A percentile compares a stretch with the other conserved stretches of the same genome.
Evolutionary conservation across 805 yeast genomes (phyloP).

Genomic region (Starmera quercuum): DNA sequence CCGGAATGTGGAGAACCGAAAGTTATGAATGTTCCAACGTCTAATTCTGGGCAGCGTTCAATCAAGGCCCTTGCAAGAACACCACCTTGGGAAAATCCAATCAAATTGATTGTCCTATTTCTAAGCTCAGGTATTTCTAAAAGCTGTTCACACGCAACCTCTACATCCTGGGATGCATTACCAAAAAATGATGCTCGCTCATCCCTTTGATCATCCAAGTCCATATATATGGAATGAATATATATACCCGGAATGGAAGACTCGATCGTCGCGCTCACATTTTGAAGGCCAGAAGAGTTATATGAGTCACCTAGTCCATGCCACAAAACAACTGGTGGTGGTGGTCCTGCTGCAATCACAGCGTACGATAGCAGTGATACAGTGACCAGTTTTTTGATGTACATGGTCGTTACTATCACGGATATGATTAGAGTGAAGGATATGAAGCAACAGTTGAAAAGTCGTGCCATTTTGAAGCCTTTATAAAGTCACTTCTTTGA

Average conservation of each 20-base stretch:
- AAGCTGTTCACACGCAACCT: slow-evolving; percentile 49
- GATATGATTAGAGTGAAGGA: neutral
- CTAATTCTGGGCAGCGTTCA: slow-evolving; percentile 41
- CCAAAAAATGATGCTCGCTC: slow-evolving; percentile 49
- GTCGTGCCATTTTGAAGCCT: too few relatives aligned
- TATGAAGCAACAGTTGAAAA: too few relatives aligned
- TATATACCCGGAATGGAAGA: slow-evolving; percentile 40
- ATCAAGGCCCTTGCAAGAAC: slow-evolving; percentile 62
- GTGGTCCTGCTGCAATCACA: neutral
- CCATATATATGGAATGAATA: slow-evolving; percentile 47
- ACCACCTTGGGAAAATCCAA: slow-evolving; percentile 84
- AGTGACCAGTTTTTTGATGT: neutral
- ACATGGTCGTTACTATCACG: neutral
- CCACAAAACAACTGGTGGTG: slow-evolving; percentile 62
- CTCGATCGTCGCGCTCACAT: slow-evolving; percentile 34
- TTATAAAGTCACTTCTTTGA: too few relatives aligned
- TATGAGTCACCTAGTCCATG: slow-evolving; percentile 80
- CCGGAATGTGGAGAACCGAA: slow-evolving; percentile 84
- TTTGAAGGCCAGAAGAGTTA: slow-evolving; percentile 49
- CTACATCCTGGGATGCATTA: slow-evolving; percentile 46
- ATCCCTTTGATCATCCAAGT: slow-evolving; percentile 43
- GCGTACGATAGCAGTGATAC: neutral
- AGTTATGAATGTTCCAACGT: slow-evolving; percentile 49
- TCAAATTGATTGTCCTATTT: slow-evolving; percentile 53
- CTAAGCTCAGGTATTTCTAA: slow-evolving; percentile 33